Percentiles rank a stretch among this genome's conserved stretches.
Conservation (phyloP, 2,329 filamentous ascomycete genomes). For the Aureobasidium sp. region DNA sequence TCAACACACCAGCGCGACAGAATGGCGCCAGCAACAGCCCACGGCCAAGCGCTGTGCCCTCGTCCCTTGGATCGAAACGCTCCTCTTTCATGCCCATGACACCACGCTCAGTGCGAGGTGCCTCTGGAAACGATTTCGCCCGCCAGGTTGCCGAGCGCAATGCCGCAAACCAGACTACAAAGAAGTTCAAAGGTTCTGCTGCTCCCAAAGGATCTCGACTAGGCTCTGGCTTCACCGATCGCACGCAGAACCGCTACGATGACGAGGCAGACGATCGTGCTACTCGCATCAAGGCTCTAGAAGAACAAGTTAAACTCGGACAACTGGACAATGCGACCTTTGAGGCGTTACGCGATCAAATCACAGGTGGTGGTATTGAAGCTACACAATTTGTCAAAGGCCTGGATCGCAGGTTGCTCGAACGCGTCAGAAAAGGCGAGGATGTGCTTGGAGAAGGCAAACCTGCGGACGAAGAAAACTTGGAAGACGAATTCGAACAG, state of each 20-base stretch:
- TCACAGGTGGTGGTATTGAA: conserved; percentile 69
- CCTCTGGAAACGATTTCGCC: conserved; percentile 60
- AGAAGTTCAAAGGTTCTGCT: conserved; percentile 65
- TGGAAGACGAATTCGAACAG: conserved; percentile 42
- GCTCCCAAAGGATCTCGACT: conserved; percentile 78
- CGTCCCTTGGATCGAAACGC: conserved; percentile 24
- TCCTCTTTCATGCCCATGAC: conserved; percentile 71
- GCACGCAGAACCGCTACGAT: conserved; percentile 57
- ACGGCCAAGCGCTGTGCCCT: conserved; percentile 25
- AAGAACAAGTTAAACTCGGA: conserved; percentile 72
- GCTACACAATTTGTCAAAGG: conserved; percentile 89
- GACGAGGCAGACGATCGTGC: conserved; percentile 47
- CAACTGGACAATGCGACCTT: conserved; percentile 77
- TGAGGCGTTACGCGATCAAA: conserved; percentile 63
- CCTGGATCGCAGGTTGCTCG: conserved; percentile 72
- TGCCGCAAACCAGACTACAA: conserved; percentile 46
- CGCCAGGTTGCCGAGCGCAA: conserved; percentile 73
- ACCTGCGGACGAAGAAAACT: conserved; percentile 21
- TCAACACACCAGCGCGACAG: conserved; percentile 42
- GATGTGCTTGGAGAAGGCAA: conserved; percentile 35
- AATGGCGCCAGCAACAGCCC: conserved; percentile 23
- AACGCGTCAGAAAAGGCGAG: conserved; percentile 61
- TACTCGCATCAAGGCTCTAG: conserved; percentile 65
- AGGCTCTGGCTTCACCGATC: conserved; percentile 74
- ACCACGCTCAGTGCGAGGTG: conserved; percentile 58